Evolutionary conservation across 352 stramenopile genomes (phyloP).

Genomic region (Phytophthora parvispora): DNA sequence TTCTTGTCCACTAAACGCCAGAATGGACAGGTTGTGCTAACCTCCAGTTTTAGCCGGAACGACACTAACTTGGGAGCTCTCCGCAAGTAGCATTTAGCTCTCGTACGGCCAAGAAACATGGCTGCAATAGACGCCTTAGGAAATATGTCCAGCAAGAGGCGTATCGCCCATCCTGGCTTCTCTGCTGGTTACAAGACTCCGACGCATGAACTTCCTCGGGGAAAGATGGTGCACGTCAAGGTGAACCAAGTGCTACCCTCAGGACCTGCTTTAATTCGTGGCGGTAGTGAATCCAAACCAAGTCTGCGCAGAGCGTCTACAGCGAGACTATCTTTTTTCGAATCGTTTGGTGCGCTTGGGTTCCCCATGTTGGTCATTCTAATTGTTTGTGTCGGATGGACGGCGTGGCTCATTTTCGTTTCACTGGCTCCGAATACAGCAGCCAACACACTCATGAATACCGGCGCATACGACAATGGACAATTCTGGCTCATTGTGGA

Average conservation of each 20-base stretch:
- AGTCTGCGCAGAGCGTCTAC: background rate
- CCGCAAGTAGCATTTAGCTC: too few relatives aligned
- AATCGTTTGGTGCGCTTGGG: background rate
- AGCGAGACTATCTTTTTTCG: background rate
- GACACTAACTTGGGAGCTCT: too few relatives aligned
- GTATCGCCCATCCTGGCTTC: background rate
- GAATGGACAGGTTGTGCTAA: too few relatives aligned
- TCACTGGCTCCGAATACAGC: slow-evolving; percentile 22
- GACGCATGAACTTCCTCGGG: background rate
- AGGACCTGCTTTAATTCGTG: background rate
- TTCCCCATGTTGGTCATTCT: background rate
- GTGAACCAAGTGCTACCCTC: background rate
- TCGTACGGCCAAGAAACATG: too few relatives aligned
- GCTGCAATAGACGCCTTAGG: too few relatives aligned
- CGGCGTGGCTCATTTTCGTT: slow-evolving; percentile 30
- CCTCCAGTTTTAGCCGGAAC: too few relatives aligned
- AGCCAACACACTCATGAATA: slow-evolving; percentile 36
- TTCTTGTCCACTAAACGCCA: background rate
- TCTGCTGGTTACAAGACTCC: background rate
- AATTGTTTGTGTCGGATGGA: slow-evolving; percentile 3
- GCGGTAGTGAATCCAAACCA: background rate
- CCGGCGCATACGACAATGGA: slow-evolving; percentile 27
- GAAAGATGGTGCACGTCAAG: background rate
- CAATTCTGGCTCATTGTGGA: slow-evolving; percentile 38
- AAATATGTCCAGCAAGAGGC: too few relatives aligned